Evolutionary conservation across 192 early-diverging fungal genomes (phyloP).

Genomic region (Irineochytrium annulatum): DNA sequence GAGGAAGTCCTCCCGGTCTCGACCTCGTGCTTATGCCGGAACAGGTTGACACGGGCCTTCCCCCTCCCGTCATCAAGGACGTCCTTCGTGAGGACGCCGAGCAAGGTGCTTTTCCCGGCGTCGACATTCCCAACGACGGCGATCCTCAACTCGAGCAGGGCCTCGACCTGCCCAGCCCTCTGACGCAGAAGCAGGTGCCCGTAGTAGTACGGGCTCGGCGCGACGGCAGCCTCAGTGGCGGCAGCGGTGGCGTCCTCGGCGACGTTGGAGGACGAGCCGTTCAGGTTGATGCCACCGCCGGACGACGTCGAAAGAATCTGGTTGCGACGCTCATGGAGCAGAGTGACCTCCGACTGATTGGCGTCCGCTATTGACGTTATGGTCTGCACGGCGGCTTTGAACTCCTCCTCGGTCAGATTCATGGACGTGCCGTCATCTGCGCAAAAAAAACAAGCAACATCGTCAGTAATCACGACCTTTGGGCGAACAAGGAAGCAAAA

Average conservation of each 20-base stretch:
- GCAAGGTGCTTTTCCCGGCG: slow-evolving; percentile 76
- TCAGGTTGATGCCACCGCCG: background rate
- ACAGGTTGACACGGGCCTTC: slow-evolving; percentile 82
- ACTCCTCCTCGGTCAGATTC: slow-evolving; percentile 50
- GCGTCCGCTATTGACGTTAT: slow-evolving; percentile 22
- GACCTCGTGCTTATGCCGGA: slow-evolving; percentile 87
- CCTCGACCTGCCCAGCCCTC: slow-evolving; percentile 68
- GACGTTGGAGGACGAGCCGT: background rate
- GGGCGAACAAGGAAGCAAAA: no score
- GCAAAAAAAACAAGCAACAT: no score
- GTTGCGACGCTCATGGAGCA: slow-evolving; percentile 30
- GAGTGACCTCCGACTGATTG: slow-evolving; percentile 35
- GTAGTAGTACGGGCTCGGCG: slow-evolving; percentile 4
- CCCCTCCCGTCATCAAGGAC: slow-evolving; percentile 90
- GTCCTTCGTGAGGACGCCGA: slow-evolving; percentile 89
- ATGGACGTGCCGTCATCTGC: slow-evolving; percentile 69
- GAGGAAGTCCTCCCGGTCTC: slow-evolving; percentile 89
- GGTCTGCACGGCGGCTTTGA: slow-evolving; percentile 21
- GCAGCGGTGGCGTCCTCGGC: slow-evolving; percentile 1
- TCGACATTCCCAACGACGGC: slow-evolving; percentile 90
- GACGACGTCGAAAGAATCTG: slow-evolving; percentile 9
- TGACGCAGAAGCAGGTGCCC: slow-evolving; percentile 67
- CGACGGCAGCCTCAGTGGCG: background rate
- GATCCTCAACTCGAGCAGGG: slow-evolving; percentile 79
- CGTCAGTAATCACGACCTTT: no score